These are phyloP conservation scores for Sporothrix euskadiensis DNA, from an alignment of 2,329 filamentous ascomycete genomes.

Conservation along the genomic window DNA sequence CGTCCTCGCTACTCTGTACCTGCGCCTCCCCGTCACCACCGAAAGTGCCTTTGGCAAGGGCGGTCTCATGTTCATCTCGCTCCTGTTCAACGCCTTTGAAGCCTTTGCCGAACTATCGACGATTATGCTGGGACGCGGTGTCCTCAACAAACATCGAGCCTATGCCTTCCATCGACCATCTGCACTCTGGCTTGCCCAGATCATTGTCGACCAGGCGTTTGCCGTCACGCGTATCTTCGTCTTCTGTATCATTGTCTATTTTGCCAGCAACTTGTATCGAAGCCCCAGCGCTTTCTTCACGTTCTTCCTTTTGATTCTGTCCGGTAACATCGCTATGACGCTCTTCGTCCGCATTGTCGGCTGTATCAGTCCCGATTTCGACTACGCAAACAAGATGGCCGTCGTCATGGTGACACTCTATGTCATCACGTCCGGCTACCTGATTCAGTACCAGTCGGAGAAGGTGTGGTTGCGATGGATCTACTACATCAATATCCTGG, in stretches of 20 bases:
- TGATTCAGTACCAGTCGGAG: conserved; percentile 75
- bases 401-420: conserved; percentile 79
- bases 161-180: conserved; percentile 83
- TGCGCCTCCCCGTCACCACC: conserved; percentile 65
- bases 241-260: conserved; percentile 76
- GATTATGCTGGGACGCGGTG: conserved; percentile 68
- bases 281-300: conserved; percentile 76
- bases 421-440: conserved; percentile 76
- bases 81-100: conserved; percentile 86
- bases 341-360: conserved; percentile 75
- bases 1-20: conserved; percentile 76
- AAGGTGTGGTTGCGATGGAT: conserved; percentile 80
- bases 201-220: conserved; percentile 75
- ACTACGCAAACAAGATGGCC: conserved; percentile 81
- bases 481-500: conserved; percentile 73
- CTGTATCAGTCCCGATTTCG: conserved; percentile 75
- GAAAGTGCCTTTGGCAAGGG: conserved; percentile 78
- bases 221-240: conserved; percentile 68
- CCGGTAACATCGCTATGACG: conserved; percentile 71
- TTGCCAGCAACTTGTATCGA: conserved; percentile 70
- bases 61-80: conserved; percentile 75
- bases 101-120: conserved; percentile 75
- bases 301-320: conserved; percentile 70
- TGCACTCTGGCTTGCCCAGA: conserved; percentile 80
- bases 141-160: conserved; percentile 80